These are phyloP conservation scores for Ascoidea asiatica DNA, from an alignment of 805 yeast species.

Conservation along the genomic window DNA sequence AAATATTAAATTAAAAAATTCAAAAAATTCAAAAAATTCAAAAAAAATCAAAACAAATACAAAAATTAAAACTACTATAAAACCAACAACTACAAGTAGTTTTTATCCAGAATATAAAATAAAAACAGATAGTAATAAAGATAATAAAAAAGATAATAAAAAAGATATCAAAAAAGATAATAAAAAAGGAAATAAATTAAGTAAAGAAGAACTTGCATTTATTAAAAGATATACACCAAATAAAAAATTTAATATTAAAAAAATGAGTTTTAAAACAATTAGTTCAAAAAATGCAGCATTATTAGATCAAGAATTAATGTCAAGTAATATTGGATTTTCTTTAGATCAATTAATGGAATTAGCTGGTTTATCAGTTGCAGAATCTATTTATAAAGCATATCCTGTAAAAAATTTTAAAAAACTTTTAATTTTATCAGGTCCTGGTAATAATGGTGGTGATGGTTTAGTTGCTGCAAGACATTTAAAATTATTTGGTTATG, in stretches of 20 bases:
- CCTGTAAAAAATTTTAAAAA: conserved; percentile 35
- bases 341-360: conserved; percentile 89
- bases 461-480: conserved; percentile 95
- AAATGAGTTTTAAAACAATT: conserved; percentile 24
- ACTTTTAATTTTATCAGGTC: conserved; percentile 74
- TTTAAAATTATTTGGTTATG: conserved; percentile 63
- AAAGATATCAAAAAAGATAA: neutral
- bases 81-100: neutral
- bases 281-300: conserved; percentile 50
- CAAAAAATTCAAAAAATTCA: neutral
- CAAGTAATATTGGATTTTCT: conserved; percentile 56
- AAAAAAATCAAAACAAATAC: neutral
- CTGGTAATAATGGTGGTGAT: conserved; percentile 95
- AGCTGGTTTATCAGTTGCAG: conserved; percentile 92
- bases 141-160: too few species aligned
- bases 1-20: too few species aligned
- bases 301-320: conserved; percentile 80
- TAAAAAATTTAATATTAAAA: conserved; percentile 1
- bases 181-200: neutral
- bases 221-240: neutral
- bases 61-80: too few species aligned
- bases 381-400: conserved; percentile 56
- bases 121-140: too few species aligned
- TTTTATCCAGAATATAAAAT: too few species aligned
- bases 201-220: neutral